Evolutionary conservation across 106 monocot genomes (phyloP).

Genomic region (Dioscorea zingiberensis): DNA sequence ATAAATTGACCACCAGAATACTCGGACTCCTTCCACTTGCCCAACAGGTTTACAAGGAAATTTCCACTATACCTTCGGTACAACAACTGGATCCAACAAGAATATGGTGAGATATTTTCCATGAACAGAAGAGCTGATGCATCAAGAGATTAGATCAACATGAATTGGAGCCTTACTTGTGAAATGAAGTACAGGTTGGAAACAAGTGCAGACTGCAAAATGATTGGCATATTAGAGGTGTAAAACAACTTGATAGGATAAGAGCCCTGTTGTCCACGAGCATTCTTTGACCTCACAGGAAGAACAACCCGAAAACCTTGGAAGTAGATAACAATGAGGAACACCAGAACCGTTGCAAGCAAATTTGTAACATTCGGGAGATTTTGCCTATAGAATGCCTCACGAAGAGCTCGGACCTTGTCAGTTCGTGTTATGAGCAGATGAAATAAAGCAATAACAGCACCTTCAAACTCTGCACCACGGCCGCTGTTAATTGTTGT

Average conservation of each 20-base stretch:
- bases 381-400: slow-evolving; percentile 40
- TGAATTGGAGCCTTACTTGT: slow-evolving; percentile 11
- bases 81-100: slow-evolving; percentile 25
- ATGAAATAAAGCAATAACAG: slow-evolving; percentile 48
- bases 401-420: slow-evolving; percentile 39
- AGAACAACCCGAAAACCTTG: slow-evolving; percentile 49
- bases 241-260: slow-evolving; percentile 45
- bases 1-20: slow-evolving; percentile 36
- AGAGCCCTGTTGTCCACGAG: slow-evolving; percentile 41
- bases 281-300: slow-evolving; percentile 46
- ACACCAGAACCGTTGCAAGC: slow-evolving; percentile 38
- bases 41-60: slow-evolving; percentile 40
- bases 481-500: slow-evolving; percentile 42
- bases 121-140: no score
- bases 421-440: slow-evolving; percentile 41
- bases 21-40: slow-evolving; percentile 50
- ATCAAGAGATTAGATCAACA: background rate
- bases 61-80: slow-evolving; percentile 42
- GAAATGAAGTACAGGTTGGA: slow-evolving; percentile 46
- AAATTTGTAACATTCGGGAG: slow-evolving; percentile 47
- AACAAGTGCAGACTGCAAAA: slow-evolving; percentile 44
- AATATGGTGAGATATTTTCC: background rate
- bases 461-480: slow-evolving; percentile 47
- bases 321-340: slow-evolving; percentile 41
- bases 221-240: slow-evolving; percentile 49